A percentile compares a stretch with the other conserved stretches of the same genome.
Conservation (phyloP, 768 basidiomycete species). For the Psilocybe cubensis region DNA sequence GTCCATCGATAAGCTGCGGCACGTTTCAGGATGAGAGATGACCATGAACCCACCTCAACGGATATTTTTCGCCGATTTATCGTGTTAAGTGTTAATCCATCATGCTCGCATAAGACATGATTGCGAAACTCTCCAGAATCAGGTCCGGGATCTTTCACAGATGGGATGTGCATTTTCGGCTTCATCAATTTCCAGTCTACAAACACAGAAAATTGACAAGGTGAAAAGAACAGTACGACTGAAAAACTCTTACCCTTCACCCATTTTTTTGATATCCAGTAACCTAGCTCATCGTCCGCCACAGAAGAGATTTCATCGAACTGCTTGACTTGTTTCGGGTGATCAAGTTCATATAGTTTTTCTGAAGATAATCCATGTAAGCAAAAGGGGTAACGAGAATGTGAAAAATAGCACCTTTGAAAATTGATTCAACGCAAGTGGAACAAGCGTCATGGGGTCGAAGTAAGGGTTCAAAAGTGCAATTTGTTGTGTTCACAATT, state of each 20-base stretch:
- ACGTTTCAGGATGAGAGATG: background rate
- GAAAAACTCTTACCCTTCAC: conserved; percentile 56
- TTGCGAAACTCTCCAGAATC: conserved; percentile 55
- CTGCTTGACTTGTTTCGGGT: conserved; percentile 59
- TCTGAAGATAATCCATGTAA: conserved; percentile 41
- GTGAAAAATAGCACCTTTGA: conserved; percentile 49
- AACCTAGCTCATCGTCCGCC: conserved; percentile 46
- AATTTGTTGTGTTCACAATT: conserved; percentile 48
- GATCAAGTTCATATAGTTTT: conserved; percentile 68
- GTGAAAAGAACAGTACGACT: conserved; percentile 5
- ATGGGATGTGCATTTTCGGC: conserved; percentile 76
- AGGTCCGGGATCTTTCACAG: conserved; percentile 67
- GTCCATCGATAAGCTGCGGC: background rate
- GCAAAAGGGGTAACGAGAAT: background rate
- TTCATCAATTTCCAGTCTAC: conserved; percentile 74
- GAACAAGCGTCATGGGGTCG: conserved; percentile 59
- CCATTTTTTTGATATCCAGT: conserved; percentile 84
- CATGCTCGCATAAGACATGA: conserved; percentile 79
- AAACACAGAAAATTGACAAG: conserved; percentile 5
- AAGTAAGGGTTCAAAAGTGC: conserved; percentile 51
- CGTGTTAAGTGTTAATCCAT: conserved; percentile 54
- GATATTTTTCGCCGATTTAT: conserved; percentile 67
- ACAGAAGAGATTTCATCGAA: conserved; percentile 59
- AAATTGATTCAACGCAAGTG: conserved; percentile 57
- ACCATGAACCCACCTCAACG: conserved; percentile 43